phyloP scores from a whole-genome alignment of 2,329 filamentous ascomycete genomes.

The Xylariales sp. region DNA sequence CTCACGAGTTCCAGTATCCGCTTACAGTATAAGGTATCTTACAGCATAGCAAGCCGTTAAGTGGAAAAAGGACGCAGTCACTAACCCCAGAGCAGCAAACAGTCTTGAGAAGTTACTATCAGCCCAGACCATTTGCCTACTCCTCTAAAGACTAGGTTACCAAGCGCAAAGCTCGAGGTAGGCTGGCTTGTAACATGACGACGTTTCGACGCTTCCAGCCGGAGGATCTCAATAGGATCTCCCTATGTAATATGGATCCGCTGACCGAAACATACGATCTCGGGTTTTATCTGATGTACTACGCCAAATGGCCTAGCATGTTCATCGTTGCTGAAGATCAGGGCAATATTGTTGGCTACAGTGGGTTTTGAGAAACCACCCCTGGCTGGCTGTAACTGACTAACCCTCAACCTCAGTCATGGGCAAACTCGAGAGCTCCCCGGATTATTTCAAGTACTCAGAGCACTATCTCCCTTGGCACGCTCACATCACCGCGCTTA shows the following conservation, averaged over 20 bases:
- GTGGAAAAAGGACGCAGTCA: no score
- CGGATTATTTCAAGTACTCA: conserved; percentile 67
- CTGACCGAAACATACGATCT: conserved; percentile 98
- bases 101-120: no score
- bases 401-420: conserved; percentile 66
- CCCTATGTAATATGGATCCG: conserved; percentile 91
- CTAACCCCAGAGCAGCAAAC: no score
- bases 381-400: conserved; percentile 1
- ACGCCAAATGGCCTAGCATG: conserved; percentile 90
- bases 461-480: conserved; percentile 98
- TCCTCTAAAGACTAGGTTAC: no score
- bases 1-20: no score
- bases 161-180: not conserved
- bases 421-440: conserved; percentile 91
- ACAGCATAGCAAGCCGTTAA: no score
- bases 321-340: conserved; percentile 89
- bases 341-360: conserved; percentile 92
- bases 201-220: conserved; percentile 83
- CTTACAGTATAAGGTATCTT: no score
- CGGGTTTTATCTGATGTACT: conserved; percentile 92
- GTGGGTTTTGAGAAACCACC: no score
- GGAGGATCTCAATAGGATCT: conserved; percentile 81
- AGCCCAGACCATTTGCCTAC: no score
- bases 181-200: conserved; percentile 53
- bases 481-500: conserved; percentile 94